Evolutionary conservation across 441 rosid genomes (phyloP).

Genomic region (Bocquillonia castaneifolia): DNA sequence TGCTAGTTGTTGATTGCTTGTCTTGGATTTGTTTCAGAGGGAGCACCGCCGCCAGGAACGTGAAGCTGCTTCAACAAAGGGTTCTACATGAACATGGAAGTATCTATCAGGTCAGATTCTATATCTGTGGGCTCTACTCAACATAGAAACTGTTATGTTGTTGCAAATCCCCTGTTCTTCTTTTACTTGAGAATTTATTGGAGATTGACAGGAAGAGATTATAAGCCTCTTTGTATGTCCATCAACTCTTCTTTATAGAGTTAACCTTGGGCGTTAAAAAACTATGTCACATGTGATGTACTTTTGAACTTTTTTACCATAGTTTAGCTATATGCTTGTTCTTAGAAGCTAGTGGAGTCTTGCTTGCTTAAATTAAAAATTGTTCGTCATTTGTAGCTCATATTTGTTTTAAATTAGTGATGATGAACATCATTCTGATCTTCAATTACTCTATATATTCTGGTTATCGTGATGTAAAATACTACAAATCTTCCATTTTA

Average conservation of each 20-base stretch:
- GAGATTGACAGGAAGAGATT: too few relatives aligned
- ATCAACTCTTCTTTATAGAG: background rate
- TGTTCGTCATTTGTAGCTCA: background rate
- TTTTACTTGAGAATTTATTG: too few relatives aligned
- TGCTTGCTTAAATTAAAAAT: slow-evolving; percentile 8
- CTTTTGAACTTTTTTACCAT: slow-evolving; percentile 15
- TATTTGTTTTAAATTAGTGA: slow-evolving; percentile 5
- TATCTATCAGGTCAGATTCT: slow-evolving; percentile 7
- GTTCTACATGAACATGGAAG: slow-evolving; percentile 14
- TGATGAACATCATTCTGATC: too few relatives aligned
- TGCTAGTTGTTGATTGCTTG: background rate
- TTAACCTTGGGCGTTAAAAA: background rate
- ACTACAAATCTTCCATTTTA: too few relatives aligned
- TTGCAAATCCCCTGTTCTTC: too few relatives aligned
- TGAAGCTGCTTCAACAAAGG: slow-evolving; percentile 28
- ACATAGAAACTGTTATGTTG: background rate
- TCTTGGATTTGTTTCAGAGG: slow-evolving; percentile 26
- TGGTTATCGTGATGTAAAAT: too few relatives aligned
- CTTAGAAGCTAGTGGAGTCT: too few relatives aligned
- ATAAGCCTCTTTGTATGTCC: too few relatives aligned
- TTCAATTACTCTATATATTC: too few relatives aligned
- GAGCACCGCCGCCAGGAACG: slow-evolving; percentile 29
- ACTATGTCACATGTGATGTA: background rate
- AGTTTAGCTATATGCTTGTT: slow-evolving; percentile 12
- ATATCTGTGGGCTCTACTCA: background rate